Percentiles rank a stretch among this genome's conserved stretches.
phyloP scores from a whole-genome alignment of 352 stramenopile genomes.

The Phytophthora tubulina region DNA sequence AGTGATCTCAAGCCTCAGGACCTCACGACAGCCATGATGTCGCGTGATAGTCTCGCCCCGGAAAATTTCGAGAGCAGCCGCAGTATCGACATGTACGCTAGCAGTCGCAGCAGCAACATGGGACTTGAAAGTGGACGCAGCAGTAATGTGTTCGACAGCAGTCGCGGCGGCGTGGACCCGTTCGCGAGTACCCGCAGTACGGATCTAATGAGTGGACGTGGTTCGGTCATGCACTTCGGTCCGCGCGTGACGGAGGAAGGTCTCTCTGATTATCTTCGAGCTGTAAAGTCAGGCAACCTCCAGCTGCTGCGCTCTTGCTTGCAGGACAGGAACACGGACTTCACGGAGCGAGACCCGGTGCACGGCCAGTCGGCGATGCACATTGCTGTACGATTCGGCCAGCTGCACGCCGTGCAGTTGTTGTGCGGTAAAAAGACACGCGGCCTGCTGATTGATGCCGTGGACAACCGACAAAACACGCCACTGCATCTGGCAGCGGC shows the following conservation, averaged over 20 bases:
- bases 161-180: conserved; percentile 27
- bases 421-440: conserved; percentile 74
- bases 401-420: conserved; percentile 77
- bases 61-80: conserved; percentile 37
- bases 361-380: conserved; percentile 85
- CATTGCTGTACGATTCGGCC: conserved; percentile 80
- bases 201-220: conserved; percentile 48
- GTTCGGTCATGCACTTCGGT: conserved; percentile 57
- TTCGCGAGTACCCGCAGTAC: conserved; percentile 36
- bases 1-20: conserved; percentile 68
- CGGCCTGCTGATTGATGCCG: conserved; percentile 69
- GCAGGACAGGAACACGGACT: conserved; percentile 67
- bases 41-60: conserved; percentile 66
- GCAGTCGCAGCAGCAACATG: conserved; percentile 40
- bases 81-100: conserved; percentile 32
- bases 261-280: conserved; percentile 68
- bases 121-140: conserved; percentile 25
- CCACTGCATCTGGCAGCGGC: conserved; percentile 80
- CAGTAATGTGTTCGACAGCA: conserved; percentile 40
- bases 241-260: conserved; percentile 64
- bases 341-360: conserved; percentile 70
- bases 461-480: conserved; percentile 82
- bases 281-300: conserved; percentile 74
- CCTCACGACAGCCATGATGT: conserved; percentile 53
- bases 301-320: conserved; percentile 63